Evolutionary conservation across 768 basidiomycete genomes (phyloP).

Genomic region (Porphyrellus cyaneotinctus): DNA sequence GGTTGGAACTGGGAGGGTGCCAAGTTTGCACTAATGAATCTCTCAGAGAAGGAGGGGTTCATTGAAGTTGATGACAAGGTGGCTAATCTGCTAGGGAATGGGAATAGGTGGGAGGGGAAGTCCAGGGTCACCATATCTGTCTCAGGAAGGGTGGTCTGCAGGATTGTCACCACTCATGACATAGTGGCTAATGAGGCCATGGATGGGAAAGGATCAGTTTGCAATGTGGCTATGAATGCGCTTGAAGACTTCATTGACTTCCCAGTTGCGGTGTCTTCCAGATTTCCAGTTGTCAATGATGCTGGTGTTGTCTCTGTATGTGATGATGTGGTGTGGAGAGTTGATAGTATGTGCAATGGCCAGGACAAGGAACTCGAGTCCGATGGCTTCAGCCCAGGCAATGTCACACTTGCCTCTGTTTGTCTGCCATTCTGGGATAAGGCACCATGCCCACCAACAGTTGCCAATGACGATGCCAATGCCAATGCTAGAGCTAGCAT

Average conservation of each 20-base stretch:
- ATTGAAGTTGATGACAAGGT: neutral
- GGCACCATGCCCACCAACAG: neutral
- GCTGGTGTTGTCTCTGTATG: constrained; percentile 15
- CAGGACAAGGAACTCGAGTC: constrained; percentile 1
- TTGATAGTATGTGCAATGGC: no score
- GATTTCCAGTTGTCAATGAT: constrained; percentile 18
- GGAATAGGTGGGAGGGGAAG: neutral
- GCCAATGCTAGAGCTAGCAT: no score
- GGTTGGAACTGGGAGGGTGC: no score
- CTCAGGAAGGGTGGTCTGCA: neutral
- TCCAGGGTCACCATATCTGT: neutral
- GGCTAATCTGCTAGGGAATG: neutral
- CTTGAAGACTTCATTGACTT: constrained; percentile 15
- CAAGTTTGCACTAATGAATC: no score
- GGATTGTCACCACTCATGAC: neutral
- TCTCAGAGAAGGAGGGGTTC: no score
- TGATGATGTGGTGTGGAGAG: neutral
- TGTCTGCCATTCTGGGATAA: constrained; percentile 12
- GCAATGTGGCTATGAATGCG: neutral
- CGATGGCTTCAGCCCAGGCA: constrained; percentile 20
- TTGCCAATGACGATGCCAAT: constrained; percentile 1
- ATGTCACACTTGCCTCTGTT: constrained; percentile 7
- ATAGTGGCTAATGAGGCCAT: neutral
- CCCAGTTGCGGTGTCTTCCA: neutral
- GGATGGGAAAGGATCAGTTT: neutral